Percentiles rank a stretch among this genome's conserved stretches.
Conservation (phyloP, 768 basidiomycete species). For the Coprinopsis strossmayeri region DNA sequence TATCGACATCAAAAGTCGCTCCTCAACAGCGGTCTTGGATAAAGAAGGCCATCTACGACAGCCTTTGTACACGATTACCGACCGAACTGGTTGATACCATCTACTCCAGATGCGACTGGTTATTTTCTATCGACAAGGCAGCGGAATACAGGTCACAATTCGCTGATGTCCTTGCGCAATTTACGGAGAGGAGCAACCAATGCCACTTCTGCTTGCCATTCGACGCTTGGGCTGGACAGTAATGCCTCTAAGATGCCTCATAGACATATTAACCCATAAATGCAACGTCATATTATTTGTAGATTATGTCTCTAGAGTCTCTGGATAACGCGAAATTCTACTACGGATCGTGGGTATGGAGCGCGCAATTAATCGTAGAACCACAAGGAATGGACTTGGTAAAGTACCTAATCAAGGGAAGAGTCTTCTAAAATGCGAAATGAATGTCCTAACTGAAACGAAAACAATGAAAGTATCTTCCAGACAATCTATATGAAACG, state of each 20-base stretch:
- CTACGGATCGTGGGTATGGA: no score
- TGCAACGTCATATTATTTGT: no score
- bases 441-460: neutral
- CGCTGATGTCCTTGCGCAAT: conserved; percentile 25
- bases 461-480: neutral
- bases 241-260: no score
- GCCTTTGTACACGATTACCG: conserved; percentile 30
- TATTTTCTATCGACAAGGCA: conserved; percentile 34
- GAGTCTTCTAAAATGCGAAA: neutral
- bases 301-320: no score
- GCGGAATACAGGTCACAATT: conserved; percentile 23
- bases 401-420: neutral
- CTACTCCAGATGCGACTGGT: conserved; percentile 28
- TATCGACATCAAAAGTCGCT: conserved; percentile 37
- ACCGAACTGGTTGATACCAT: conserved; percentile 38
- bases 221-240: conserved; percentile 37
- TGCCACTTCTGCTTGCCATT: conserved; percentile 47
- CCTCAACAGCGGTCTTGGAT: conserved; percentile 49
- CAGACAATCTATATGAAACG: neutral
- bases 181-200: conserved; percentile 33
- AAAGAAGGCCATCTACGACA: conserved; percentile 27
- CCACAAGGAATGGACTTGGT: no score
- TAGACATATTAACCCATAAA: no score
- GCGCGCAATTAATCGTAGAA: no score
- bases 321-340: no score